phyloP scores from a whole-genome alignment of 495 filamentous ascomycete species.

The Aspergillus hancockii region DNA sequence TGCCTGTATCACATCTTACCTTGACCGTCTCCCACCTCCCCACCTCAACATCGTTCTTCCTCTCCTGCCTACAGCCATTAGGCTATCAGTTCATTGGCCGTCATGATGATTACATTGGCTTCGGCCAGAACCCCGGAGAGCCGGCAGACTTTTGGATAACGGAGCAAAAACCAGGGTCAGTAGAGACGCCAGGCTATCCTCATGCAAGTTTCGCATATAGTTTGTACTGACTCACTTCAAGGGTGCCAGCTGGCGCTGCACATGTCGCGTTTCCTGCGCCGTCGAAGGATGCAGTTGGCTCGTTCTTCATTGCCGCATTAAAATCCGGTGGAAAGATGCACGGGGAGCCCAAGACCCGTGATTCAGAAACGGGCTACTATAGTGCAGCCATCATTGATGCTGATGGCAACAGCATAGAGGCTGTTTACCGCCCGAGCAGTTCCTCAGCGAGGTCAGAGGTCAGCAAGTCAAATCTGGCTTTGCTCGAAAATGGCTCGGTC shows the following conservation, averaged over 20 bases:
- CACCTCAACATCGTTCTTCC: slow-evolving; percentile 77
- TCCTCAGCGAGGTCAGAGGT: slow-evolving; percentile 32
- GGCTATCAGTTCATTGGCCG: slow-evolving; percentile 68
- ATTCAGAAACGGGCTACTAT: slow-evolving; percentile 54
- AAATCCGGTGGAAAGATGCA: slow-evolving; percentile 59
- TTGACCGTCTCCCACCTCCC: slow-evolving; percentile 75
- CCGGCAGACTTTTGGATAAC: slow-evolving; percentile 61
- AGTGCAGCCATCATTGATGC: slow-evolving; percentile 62
- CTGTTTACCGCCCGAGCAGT: slow-evolving; percentile 49
- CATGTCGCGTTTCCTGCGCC: slow-evolving; percentile 62
- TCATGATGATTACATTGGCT: slow-evolving; percentile 54
- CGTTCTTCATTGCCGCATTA: slow-evolving; percentile 61
- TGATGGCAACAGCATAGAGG: slow-evolving; percentile 62
- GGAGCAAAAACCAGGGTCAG: slow-evolving; percentile 56
- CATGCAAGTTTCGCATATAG: not conserved
- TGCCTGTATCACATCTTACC: slow-evolving; percentile 61
- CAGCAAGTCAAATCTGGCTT: slow-evolving; percentile 34
- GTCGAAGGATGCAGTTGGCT: slow-evolving; percentile 51
- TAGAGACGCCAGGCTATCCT: not conserved
- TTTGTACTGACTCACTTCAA: slow-evolving; percentile 28
- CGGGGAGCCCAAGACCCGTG: slow-evolving; percentile 54
- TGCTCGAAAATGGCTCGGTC: slow-evolving; percentile 42
- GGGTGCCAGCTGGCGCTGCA: slow-evolving; percentile 49
- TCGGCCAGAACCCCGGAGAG: slow-evolving; percentile 53
- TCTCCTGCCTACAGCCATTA: slow-evolving; percentile 71